Evolutionary conservation across 2,329 filamentous ascomycete genomes (phyloP), one percentile per base, ranked within the genome.

Genomic region (Hypoxylon sp.): DNA sequence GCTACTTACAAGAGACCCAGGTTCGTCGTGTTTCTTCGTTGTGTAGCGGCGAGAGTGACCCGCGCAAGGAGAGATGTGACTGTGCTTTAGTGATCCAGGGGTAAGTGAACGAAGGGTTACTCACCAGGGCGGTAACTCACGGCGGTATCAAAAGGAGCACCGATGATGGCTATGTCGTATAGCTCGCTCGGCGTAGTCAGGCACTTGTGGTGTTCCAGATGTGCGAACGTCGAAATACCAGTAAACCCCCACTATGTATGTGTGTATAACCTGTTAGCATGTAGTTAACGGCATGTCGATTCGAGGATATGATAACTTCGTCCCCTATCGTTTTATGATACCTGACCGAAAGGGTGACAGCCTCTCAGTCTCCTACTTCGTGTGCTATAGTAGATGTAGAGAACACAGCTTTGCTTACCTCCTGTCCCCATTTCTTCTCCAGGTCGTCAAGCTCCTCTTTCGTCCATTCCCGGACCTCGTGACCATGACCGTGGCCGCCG

Each of bases 181-280:
- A 76, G 75, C 69, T 85, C 82, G 21, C 81, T 77, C 1, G 87
- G 87, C 42, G 82, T 82, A n/a, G 85, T 84, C 29, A 92, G 79
- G 67, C 89, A 92, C 70, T 87, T 89, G 62, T 84, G 80, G 63
- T 91, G 80, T 66, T 84, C 80, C 24, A 91, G 79, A 68, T 91
- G 89, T 33, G 88, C 89, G 73, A 91, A 92, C 29, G 87, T 87
- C 49, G 87, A 86, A 62, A 95, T 90, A 57, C 91, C 91, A 23
- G 83, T 82, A 72, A 91, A 95, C 1, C 80, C 81, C 85, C 85
- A 82, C 78, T 82, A 40, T 82, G 38, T 13, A 27, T 33, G 18
- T 27, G 20, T 13, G 21, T 40, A n/a, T 26, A 13, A 18, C 18
- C 53, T 24, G 49, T 58, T 23, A 64, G 55, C 55, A 42, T 41